A percentile compares a stretch with the other conserved stretches of the same genome.
Evolutionary conservation across 345 rosid genomes (phyloP).

Genomic region (Brassica nigra): DNA sequence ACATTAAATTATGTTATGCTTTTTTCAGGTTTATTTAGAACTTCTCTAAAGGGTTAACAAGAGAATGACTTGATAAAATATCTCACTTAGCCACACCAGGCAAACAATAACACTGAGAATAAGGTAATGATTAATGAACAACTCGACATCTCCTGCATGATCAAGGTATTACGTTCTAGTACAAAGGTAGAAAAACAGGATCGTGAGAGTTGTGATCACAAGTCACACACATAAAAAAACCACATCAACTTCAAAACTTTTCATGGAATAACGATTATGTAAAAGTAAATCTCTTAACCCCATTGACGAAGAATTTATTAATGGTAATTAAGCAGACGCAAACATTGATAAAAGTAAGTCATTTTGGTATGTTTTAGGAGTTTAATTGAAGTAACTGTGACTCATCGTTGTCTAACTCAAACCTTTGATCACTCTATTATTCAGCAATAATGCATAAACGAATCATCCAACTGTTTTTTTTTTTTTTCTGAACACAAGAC

Average conservation of each 20-base stretch:
- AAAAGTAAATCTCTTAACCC: background rate
- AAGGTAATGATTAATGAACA: background rate
- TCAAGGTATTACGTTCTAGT: background rate
- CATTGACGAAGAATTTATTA: background rate
- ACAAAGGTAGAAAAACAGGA: background rate
- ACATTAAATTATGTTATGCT: too few relatives aligned
- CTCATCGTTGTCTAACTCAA: background rate
- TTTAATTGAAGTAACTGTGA: background rate
- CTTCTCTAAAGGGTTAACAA: too few relatives aligned
- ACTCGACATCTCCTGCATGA: background rate
- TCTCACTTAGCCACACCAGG: too few relatives aligned
- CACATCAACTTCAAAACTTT: background rate
- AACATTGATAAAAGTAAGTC: background rate
- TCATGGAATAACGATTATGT: background rate
- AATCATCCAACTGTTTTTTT: too few relatives aligned
- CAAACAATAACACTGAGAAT: too few relatives aligned
- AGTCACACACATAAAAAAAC: background rate
- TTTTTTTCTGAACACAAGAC: too few relatives aligned
- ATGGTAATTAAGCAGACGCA: background rate
- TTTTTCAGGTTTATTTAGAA: too few relatives aligned
- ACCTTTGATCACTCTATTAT: slow-evolving; percentile 2
- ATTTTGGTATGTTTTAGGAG: background rate
- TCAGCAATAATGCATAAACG: background rate
- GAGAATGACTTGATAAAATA: too few relatives aligned
- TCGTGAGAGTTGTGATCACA: background rate